phyloP scores from a whole-genome alignment of 106 monocot genomes.

The Chionographis japonica region DNA sequence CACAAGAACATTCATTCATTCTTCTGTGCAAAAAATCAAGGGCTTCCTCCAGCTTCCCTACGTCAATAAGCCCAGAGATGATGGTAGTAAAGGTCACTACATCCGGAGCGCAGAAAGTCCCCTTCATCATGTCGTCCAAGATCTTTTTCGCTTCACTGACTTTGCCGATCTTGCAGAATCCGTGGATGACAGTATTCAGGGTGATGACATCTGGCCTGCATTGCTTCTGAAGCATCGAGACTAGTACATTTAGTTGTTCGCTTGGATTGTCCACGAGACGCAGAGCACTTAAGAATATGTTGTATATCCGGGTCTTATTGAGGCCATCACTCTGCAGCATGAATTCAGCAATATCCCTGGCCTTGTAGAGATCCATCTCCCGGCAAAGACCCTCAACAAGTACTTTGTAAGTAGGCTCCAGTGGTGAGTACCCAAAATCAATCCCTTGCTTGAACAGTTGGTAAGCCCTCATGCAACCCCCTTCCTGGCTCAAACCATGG shows the following conservation, averaged over 20 bases:
- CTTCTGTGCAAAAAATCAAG: conserved; percentile 36
- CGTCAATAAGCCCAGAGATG: conserved; percentile 50
- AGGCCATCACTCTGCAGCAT: conserved; percentile 33
- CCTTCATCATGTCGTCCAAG: conserved; percentile 70
- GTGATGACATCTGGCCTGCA: conserved; percentile 73
- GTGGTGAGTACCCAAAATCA: conserved; percentile 51
- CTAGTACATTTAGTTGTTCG: conserved; percentile 79
- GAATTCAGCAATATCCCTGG: conserved; percentile 63
- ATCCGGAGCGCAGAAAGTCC: conserved; percentile 79
- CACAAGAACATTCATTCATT: conserved; percentile 43
- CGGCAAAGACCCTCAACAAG: conserved; percentile 69
- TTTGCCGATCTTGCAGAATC: conserved; percentile 74
- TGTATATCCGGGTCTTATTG: conserved; percentile 63
- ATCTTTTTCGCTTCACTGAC: conserved; percentile 69
- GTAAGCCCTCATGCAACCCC: conserved; percentile 77
- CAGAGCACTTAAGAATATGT: conserved; percentile 68
- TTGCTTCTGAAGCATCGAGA: conserved; percentile 77
- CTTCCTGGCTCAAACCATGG: conserved; percentile 60
- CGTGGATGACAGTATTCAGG: conserved; percentile 85
- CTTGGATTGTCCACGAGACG: conserved; percentile 51
- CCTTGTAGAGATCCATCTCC: conserved; percentile 63
- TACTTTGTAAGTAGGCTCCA: conserved; percentile 63
- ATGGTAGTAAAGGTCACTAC: conserved; percentile 83
- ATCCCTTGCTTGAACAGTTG: conserved; percentile 76
- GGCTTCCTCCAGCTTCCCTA: conserved; percentile 55